A percentile compares a stretch with the other conserved stretches of the same genome.
Evolutionary conservation across 148 eudicot species (phyloP).

Genomic region (Limonium bicolor): DNA sequence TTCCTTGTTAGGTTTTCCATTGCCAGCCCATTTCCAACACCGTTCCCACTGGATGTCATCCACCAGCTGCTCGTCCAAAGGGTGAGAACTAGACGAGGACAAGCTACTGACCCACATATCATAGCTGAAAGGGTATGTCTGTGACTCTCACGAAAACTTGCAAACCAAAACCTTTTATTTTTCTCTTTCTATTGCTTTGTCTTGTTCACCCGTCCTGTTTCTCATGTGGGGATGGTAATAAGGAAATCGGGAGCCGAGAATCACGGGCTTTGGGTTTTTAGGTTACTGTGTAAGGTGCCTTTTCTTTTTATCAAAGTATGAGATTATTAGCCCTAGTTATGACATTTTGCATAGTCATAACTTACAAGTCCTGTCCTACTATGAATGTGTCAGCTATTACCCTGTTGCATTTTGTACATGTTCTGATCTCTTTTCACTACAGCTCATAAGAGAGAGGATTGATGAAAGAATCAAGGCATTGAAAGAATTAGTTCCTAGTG

Average conservation of each 20-base stretch:
- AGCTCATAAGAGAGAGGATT: constrained; percentile 65
- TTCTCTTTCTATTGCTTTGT: neutral
- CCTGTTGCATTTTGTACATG: no score
- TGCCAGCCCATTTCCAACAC: constrained; percentile 49
- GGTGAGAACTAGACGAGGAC: constrained; percentile 57
- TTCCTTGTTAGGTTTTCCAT: constrained; percentile 29
- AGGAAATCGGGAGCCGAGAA: no score
- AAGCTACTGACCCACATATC: constrained; percentile 71
- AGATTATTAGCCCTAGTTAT: no score
- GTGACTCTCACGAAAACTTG: no score
- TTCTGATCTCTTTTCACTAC: constrained; percentile 8
- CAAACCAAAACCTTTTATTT: neutral
- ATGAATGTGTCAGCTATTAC: no score
- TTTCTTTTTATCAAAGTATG: neutral
- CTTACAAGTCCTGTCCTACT: no score
- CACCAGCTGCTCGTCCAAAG: constrained; percentile 53
- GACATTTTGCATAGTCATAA: no score
- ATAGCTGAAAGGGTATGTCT: constrained; percentile 48
- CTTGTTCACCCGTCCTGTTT: neutral
- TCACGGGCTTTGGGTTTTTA: neutral
- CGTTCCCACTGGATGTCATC: constrained; percentile 35
- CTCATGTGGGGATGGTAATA: neutral
- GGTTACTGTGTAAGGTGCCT: neutral
- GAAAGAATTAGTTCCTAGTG: constrained; percentile 76
- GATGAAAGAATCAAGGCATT: constrained; percentile 69